These are phyloP conservation scores for Solanum piurae DNA, from an alignment of 257 asterid genomes.

Conservation along the genomic window DNA sequence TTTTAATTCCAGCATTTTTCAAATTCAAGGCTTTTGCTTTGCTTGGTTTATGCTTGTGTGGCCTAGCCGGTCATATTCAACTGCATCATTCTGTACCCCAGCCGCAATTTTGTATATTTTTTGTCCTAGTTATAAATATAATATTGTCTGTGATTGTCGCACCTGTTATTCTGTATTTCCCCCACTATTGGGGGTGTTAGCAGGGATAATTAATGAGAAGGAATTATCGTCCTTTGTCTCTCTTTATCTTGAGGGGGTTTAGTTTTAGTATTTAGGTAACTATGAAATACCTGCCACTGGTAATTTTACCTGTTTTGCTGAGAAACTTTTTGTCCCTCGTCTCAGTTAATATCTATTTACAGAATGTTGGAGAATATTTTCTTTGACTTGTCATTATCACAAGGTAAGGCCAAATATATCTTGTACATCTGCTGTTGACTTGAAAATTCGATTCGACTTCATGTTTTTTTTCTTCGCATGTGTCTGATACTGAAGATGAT, in stretches of 20 bases:
- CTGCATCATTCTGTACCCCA: background rate
- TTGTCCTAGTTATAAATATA: background rate
- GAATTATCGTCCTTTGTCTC: background rate
- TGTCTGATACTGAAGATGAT: background rate
- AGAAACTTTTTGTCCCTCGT: background rate
- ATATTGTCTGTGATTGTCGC: background rate
- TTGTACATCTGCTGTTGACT: background rate
- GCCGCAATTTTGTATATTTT: background rate
- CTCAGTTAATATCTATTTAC: background rate
- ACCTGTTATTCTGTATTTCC: background rate
- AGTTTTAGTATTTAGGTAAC: background rate
- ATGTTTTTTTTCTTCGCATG: background rate
- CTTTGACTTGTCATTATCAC: background rate
- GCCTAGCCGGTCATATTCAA: conserved; percentile 9
- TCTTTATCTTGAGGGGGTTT: background rate
- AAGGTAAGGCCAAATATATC: background rate
- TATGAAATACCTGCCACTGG: background rate
- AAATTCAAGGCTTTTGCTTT: conserved; percentile 10
- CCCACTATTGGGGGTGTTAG: background rate
- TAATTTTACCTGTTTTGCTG: background rate
- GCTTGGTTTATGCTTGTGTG: conserved; percentile 7
- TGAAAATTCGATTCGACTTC: background rate
- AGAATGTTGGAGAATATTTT: background rate
- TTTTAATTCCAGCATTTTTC: conserved; percentile 9
- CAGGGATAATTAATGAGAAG: background rate